Percentiles rank a stretch among this genome's conserved stretches.
Conservation (phyloP, 257 asterid species). For the Penstemon eatonii region DNA sequence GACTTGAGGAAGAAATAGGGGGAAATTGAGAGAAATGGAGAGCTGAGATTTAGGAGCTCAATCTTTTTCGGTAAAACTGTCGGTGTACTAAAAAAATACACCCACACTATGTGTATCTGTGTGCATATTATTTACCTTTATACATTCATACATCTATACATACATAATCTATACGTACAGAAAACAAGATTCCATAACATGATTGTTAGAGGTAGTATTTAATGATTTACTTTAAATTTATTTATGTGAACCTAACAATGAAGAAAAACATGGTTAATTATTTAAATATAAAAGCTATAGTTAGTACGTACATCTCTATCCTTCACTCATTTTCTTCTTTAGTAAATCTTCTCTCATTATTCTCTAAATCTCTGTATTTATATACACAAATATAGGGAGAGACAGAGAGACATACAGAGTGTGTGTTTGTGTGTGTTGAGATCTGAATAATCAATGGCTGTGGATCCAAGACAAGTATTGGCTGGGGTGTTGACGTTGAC, state of each 20-base stretch:
- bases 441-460: slow-evolving; percentile 37
- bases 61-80: slow-evolving; percentile 20
- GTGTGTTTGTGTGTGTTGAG: not conserved
- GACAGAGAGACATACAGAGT: slow-evolving; percentile 14
- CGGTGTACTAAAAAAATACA: slow-evolving; percentile 1
- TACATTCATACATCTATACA: not conserved
- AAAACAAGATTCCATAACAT: too few species aligned
- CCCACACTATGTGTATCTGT: not conserved
- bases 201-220: too few species aligned
- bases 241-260: too few species aligned
- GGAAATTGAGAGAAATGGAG: not conserved
- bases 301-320: not conserved
- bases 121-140: not conserved
- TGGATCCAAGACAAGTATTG: slow-evolving; percentile 56
- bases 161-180: not conserved
- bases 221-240: not conserved
- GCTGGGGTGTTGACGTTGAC: slow-evolving; percentile 54
- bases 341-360: too few species aligned
- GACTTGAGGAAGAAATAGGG: too few species aligned
- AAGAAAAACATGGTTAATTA: too few species aligned
- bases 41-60: slow-evolving; percentile 25
- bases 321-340: not conserved
- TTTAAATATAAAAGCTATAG: not conserved
- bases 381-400: not conserved
- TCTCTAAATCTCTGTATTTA: not conserved